A percentile compares a stretch with the other conserved stretches of the same genome.
These are phyloP conservation scores for Xanthoconium purpureum DNA, from an alignment of 768 basidiomycete species.

Conservation along the genomic window DNA sequence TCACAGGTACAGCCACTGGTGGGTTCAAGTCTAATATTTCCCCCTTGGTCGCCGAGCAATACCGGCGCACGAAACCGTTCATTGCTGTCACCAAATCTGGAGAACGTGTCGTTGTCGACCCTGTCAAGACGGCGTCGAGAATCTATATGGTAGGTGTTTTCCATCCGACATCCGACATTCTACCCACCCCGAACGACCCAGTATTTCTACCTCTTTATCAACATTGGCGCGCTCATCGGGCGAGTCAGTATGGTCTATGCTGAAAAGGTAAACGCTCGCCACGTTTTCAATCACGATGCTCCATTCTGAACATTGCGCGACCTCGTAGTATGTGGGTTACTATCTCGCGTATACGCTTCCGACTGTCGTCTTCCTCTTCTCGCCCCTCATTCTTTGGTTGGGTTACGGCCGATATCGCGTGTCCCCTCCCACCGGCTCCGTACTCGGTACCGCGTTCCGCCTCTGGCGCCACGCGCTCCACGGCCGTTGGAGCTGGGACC, in stretches of 20 bases:
- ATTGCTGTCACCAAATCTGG: constrained; percentile 49
- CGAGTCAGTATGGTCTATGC: constrained; percentile 69
- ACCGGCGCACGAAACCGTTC: constrained; percentile 52
- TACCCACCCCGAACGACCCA: constrained; percentile 16
- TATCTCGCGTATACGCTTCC: constrained; percentile 64
- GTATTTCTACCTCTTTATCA: constrained; percentile 74
- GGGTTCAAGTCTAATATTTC: constrained; percentile 77
- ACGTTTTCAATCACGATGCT: neutral
- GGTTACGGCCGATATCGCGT: constrained; percentile 54
- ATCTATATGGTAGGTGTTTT: constrained; percentile 62
- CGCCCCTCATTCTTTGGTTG: constrained; percentile 54
- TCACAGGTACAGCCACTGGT: constrained; percentile 59
- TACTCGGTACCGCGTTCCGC: constrained; percentile 49
- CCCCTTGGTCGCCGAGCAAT: constrained; percentile 78
- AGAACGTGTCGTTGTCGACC: constrained; percentile 75
- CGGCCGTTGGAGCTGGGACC: constrained; percentile 57
- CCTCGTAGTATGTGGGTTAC: constrained; percentile 54
- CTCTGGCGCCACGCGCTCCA: constrained; percentile 45
- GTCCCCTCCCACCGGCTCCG: constrained; percentile 65
- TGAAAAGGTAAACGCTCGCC: constrained; percentile 43
- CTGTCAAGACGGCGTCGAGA: constrained; percentile 59
- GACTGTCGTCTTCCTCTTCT: constrained; percentile 56
- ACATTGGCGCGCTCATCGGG: constrained; percentile 66
- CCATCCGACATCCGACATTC: neutral
- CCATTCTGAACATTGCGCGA: constrained; percentile 7